Evolutionary conservation across 2,329 filamentous ascomycete species (phyloP), one percentile per base, ranked within the genome.

Genomic region (Knoxdaviesia proteae): DNA sequence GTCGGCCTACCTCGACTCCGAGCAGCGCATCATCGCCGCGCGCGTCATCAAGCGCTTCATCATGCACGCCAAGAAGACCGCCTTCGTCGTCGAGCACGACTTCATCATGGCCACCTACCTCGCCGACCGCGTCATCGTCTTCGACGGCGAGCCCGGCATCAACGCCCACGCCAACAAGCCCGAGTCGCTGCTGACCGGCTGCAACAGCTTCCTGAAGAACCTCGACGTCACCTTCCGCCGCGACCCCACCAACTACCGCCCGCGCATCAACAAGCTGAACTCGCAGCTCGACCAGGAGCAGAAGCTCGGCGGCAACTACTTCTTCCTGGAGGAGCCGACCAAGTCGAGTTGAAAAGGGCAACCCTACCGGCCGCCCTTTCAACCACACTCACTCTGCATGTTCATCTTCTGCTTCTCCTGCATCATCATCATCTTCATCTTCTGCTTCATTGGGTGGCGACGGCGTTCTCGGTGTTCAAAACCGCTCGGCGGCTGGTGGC

Each of bases 11-110:
- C 81, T 98, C 46, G 90, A 98, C 61, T 96, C 90, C 41, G 90
- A 98, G 66, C 90, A 98, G 66, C 88, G 90, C 81, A 94, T 98
- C 57, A 79, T 98, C 53, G 88, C 87, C 47, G 81, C 88, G 39
- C 81, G 87, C 57, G 92, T 98, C 58, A 98, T 98, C 68, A 98
- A 98, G 72, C 81, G 90, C 51, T 98, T 93, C 72, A 98, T 98
- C 63, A 98, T 98, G 90, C 88, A 98, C 69, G 79, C 86, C 54
- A 96, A 96, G 77, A 96, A 96, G 76, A 98, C 90, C 0, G 90
- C 90, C 41, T 98, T 98, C 61, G 77, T 98, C 52, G 88, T 98
- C 59, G 90, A 98, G 77, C 90, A 98, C 80, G 90, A 98, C 72
- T 96, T 98, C 68, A 94, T 96, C 67, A 94, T 96, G 87, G 74